Evolutionary conservation across 768 basidiomycete species (phyloP).

Genomic region (Collybia nuda): DNA sequence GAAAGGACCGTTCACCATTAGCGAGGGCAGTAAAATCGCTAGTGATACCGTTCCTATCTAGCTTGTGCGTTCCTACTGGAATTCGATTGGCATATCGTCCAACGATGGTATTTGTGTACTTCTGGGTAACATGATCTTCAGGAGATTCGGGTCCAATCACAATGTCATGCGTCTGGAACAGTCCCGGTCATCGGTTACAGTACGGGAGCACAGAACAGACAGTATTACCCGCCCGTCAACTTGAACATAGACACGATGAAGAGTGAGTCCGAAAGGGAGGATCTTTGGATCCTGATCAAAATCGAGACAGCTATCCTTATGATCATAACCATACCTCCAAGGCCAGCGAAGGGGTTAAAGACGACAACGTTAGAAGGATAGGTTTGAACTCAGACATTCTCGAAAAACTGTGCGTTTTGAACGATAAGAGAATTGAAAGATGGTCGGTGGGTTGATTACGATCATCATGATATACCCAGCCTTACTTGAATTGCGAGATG

Average conservation of each 20-base stretch:
- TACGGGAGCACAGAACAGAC: not conserved
- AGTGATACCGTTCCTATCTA: constrained; percentile 53
- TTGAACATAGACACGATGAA: constrained; percentile 68
- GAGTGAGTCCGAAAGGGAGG: constrained; percentile 64
- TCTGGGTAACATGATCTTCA: constrained; percentile 53
- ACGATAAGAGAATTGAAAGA: no score
- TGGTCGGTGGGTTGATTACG: no score
- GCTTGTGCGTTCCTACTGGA: constrained; percentile 51
- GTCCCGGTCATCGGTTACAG: not conserved
- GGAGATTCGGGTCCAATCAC: constrained; percentile 72
- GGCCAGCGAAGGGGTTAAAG: constrained; percentile 55
- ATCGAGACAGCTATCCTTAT: not conserved
- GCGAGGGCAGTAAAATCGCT: constrained; percentile 44
- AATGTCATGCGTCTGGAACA: constrained; percentile 66
- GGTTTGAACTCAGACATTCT: constrained; percentile 50
- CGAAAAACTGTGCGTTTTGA: not conserved
- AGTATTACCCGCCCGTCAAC: constrained; percentile 57
- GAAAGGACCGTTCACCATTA: constrained; percentile 32
- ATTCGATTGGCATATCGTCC: constrained; percentile 76
- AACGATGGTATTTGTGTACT: constrained; percentile 72
- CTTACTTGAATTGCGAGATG: no score
- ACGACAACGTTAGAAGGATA: constrained; percentile 52
- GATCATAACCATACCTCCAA: constrained; percentile 46
- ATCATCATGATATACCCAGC: no score
- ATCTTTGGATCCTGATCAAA: constrained; percentile 35